Evolutionary conservation across 2,329 filamentous ascomycete species (phyloP).

Genomic region (Fusarium subglutinans): DNA sequence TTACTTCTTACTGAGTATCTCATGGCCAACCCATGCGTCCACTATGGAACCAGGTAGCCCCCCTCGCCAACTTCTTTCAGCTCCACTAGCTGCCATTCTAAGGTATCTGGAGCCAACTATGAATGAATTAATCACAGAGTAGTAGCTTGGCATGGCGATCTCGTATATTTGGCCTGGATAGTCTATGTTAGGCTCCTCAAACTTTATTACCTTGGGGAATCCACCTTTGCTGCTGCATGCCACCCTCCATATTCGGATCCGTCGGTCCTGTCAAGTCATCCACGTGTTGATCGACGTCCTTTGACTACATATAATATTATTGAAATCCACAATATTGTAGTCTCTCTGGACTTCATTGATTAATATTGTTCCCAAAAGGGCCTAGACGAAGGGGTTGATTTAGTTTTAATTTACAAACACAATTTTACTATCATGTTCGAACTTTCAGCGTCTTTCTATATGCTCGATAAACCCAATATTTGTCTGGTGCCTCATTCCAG

Average conservation of each 20-base stretch:
- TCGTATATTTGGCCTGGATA: not conserved
- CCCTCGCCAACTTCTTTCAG: not conserved
- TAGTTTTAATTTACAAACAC: not conserved
- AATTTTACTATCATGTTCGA: not conserved
- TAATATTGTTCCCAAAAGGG: rapidly evolving
- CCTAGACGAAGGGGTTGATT: not conserved
- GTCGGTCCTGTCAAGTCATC: not conserved
- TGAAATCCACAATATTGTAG: not conserved
- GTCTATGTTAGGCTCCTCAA: not conserved
- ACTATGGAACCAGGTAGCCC: too few species aligned
- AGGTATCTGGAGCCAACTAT: not conserved
- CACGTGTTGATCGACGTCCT: not conserved
- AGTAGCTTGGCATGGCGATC: not conserved
- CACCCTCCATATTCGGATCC: not conserved
- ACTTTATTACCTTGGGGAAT: not conserved
- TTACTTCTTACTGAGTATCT: not conserved
- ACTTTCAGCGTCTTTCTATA: not conserved
- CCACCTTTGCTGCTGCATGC: not conserved
- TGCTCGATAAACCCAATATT: not conserved
- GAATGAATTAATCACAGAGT: rapidly evolving
- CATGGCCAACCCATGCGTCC: too few species aligned
- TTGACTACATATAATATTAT: not conserved
- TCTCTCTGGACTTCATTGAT: too few species aligned
- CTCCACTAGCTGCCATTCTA: too few species aligned
- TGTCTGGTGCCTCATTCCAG: rapidly evolving